Conservation (phyloP, 2,329 filamentous ascomycete genomes). For the Neonectria faginata region DNA sequence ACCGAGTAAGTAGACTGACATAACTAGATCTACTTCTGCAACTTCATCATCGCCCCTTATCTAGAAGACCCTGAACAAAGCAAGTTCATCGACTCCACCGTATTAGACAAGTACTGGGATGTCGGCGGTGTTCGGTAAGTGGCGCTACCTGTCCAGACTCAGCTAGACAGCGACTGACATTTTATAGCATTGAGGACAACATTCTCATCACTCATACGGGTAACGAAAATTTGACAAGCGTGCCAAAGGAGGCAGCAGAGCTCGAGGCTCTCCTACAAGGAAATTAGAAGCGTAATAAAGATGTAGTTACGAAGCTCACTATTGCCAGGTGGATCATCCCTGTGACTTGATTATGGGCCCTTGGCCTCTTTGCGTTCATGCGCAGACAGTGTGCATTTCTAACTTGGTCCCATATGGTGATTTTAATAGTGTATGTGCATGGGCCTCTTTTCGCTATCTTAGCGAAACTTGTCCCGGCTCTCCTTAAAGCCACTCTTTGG, state of each 20-base stretch:
- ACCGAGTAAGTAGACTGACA: conserved; percentile 16
- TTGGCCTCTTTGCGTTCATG: not conserved
- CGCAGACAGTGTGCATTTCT: too few relatives aligned
- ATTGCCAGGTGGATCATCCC: not conserved
- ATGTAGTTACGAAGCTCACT: not conserved
- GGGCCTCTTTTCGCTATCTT: too few relatives aligned
- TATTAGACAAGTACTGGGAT: conserved; percentile 83
- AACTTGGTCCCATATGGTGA: too few relatives aligned
- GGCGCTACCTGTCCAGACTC: not conserved
- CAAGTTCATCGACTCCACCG: conserved; percentile 79
- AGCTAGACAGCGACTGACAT: conserved; percentile 37
- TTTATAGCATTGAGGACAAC: conserved; percentile 72
- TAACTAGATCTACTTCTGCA: conserved; percentile 85
- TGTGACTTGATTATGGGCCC: not conserved
- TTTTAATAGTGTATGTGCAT: too few relatives aligned
- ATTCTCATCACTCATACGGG: conserved; percentile 77
- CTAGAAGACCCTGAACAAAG: conserved; percentile 77
- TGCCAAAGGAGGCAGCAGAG: conserved; percentile 74
- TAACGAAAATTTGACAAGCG: conserved; percentile 78
- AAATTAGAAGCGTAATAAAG: conserved; percentile 20
- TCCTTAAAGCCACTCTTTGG: too few relatives aligned
- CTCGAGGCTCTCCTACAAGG: conserved; percentile 60
- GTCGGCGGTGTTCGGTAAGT: conserved; percentile 78
- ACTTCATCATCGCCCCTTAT: conserved; percentile 87
- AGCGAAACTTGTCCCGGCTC: too few relatives aligned